Conservation (phyloP, 73 alveolate genomes). For the Symbiodinium pilosum region DNA sequence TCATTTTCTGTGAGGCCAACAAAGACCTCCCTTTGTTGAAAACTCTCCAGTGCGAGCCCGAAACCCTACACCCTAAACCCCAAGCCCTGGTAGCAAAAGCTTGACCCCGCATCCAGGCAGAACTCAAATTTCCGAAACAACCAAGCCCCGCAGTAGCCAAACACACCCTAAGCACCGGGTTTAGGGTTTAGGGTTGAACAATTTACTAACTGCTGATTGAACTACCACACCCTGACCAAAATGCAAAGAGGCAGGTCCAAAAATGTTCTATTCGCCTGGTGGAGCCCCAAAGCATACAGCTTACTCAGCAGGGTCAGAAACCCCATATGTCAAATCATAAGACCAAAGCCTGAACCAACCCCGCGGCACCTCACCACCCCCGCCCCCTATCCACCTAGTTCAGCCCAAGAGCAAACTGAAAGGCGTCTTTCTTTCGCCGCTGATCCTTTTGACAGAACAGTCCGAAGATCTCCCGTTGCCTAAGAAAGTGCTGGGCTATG, state of each 20-base stretch:
- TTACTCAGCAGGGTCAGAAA: not conserved
- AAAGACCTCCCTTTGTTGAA: too few species aligned
- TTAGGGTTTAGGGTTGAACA: not conserved
- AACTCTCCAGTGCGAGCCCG: not conserved
- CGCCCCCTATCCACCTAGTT: not conserved
- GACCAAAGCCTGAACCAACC: too few species aligned
- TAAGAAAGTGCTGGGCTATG: too few species aligned
- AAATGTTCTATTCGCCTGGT: too few species aligned
- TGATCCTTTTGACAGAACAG: too few species aligned
- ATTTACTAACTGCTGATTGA: too few species aligned
- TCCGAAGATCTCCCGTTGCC: too few species aligned
- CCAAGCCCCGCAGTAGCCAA: not conserved
- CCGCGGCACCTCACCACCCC: not conserved
- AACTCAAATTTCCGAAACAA: not conserved
- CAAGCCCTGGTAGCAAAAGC: not conserved
- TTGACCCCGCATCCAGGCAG: not conserved
- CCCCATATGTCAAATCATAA: not conserved
- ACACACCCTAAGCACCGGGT: not conserved
- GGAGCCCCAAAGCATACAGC: not conserved
- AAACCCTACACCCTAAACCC: not conserved
- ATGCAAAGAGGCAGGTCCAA: too few species aligned
- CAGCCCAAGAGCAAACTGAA: not conserved
- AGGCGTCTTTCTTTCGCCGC: constrained; percentile 68
- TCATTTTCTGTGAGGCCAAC: too few species aligned
- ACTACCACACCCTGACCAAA: too few species aligned